A percentile compares a stretch with the other conserved stretches of the same genome.
These are phyloP conservation scores for Sporothrix phasma DNA, from an alignment of 2,329 filamentous ascomycete species.

Conservation along the genomic window DNA sequence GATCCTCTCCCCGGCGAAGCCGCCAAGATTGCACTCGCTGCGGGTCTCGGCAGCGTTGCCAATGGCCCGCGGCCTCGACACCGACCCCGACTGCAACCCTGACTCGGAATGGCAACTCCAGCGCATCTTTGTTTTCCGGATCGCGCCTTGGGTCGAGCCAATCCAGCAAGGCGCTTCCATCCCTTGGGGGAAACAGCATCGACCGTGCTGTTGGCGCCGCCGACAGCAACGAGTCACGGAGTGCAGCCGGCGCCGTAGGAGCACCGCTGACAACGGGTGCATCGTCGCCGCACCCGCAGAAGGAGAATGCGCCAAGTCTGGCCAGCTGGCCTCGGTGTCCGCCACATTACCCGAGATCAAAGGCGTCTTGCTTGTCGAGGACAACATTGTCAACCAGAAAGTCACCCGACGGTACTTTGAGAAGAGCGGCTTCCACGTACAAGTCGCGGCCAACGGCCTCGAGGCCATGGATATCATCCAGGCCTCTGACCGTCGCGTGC, in stretches of 20 bases:
- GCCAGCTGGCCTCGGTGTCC: constrained; percentile 5
- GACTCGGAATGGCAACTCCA: neutral
- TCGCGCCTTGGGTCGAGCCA: neutral
- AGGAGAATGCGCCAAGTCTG: neutral
- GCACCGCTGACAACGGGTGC: neutral
- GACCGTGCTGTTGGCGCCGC: neutral
- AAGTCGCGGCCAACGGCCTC: constrained; percentile 47
- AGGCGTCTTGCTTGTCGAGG: constrained; percentile 47
- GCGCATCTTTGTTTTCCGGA: neutral
- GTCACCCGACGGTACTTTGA: constrained; percentile 42
- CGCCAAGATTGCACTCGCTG: constrained; percentile 10
- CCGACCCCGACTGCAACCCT: neutral
- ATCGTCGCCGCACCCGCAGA: neutral
- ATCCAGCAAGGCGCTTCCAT: neutral
- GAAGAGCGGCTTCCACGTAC: constrained; percentile 39
- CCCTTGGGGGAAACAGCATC: neutral
- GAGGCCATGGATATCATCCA: constrained; percentile 43
- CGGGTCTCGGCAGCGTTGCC: neutral
- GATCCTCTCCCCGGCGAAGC: constrained; percentile 22
- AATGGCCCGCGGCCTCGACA: neutral
- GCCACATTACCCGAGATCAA: constrained; percentile 24
- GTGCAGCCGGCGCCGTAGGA: neutral
- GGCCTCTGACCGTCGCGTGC: constrained; percentile 21
- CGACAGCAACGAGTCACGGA: neutral
- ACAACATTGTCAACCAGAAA: constrained; percentile 52